Evolutionary conservation across 768 basidiomycete species (phyloP), one percentile per base, ranked within the genome.

Genomic region (Naematelia encephala): DNA sequence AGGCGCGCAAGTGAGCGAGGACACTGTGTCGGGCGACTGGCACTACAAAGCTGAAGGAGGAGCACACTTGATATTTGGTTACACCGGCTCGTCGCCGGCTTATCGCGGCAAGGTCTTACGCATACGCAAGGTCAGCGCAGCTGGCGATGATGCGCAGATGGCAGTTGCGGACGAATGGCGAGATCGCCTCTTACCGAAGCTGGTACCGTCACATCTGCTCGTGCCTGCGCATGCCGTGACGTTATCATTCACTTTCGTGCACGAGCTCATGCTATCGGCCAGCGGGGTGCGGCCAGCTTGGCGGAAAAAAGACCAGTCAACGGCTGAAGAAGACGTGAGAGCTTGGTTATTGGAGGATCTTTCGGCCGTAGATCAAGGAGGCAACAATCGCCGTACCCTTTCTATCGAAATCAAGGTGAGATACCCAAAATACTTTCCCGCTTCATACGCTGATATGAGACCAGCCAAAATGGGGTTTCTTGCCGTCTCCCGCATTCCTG

Each of bases 391-490:
- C 16, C 34, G 16, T 39, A 60, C 73, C 4, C 76, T 91, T 46
- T 84, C 87, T 1, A 82, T 96, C 2, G 94, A 97, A 79, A 90
- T 97, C 76, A 98, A 98, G 85, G 94, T 90, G 59, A 61, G 74
- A 61, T 25, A 47, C 45, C 34, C 8, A 16, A 39, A 14, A 21
- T 26, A 23, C 22, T 19, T 62, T 14, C 25, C 16, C 21, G 3
- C 42, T 39, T 30, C 45, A 25, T 23, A 39, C 56, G 14, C 48
- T 42, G 19, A 47, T 11, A 44, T 44, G 26, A 46, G 43, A 26
- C 26, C 71, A 96, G 94, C 94, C 94, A 28, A 99, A 99, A 81
- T 99, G 94, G 93, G 91, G 86, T 2, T 96, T 99, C 77, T 77
- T 97, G 39, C 91, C 94, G 1, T 81, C 80, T 28, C 28, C 63